These are phyloP conservation scores for Chaetoscypha palmicola DNA, from an alignment of 2,329 filamentous ascomycete genomes.

Conservation along the genomic window DNA sequence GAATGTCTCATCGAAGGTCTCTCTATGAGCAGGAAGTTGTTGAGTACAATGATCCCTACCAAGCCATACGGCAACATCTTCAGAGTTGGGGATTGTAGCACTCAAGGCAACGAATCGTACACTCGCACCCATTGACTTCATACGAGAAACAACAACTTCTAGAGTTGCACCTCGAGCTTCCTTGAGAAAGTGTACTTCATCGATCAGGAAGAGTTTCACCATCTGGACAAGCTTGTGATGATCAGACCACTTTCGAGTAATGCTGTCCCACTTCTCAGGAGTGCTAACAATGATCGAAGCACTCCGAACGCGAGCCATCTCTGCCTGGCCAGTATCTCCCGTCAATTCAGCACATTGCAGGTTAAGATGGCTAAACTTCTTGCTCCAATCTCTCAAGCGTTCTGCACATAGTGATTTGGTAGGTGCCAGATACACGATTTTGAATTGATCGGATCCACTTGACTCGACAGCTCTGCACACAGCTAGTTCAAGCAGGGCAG, in stretches of 20 bases:
- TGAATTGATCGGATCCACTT: conserved; percentile 56
- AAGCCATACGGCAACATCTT: conserved; percentile 74
- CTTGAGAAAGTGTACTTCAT: conserved; percentile 82
- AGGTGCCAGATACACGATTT: conserved; percentile 78
- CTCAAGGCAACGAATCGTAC: conserved; percentile 77
- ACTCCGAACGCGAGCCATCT: conserved; percentile 61
- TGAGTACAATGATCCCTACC: conserved; percentile 56
- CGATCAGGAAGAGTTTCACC: conserved; percentile 74
- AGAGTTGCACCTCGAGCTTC: conserved; percentile 72
- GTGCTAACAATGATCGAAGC: conserved; percentile 82
- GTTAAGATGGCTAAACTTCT: conserved; percentile 62
- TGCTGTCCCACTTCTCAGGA: conserved; percentile 87
- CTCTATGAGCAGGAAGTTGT: conserved; percentile 55
- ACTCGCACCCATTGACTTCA: conserved; percentile 71
- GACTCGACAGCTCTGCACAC: conserved; percentile 63
- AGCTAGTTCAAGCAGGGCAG: conserved; percentile 71
- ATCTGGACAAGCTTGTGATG: conserved; percentile 67
- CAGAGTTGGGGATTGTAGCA: conserved; percentile 75
- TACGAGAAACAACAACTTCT: conserved; percentile 77
- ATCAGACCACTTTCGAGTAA: conserved; percentile 81
- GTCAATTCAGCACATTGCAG: conserved; percentile 71
- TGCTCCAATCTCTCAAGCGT: conserved; percentile 67
- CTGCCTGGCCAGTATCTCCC: conserved; percentile 64
- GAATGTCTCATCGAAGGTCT: conserved; percentile 73
- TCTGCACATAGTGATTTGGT: conserved; percentile 80